Base-by-base conservation (phyloP, 805 yeast genomes). In the Sugiyamaella smithiae region DNA sequence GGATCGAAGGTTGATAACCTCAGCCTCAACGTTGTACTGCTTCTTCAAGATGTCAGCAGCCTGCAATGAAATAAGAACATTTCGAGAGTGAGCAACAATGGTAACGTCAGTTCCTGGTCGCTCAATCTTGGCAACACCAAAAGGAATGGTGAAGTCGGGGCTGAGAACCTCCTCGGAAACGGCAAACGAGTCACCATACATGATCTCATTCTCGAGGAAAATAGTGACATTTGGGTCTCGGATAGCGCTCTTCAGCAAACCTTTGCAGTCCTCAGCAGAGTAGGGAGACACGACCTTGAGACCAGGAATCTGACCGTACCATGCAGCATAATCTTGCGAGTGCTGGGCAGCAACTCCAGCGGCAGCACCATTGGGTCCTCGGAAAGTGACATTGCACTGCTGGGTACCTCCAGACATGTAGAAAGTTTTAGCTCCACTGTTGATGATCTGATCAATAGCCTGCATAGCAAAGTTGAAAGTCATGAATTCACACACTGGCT, bases 311-410 rank as follows among this genome's bases (percentile, higher is more conserved):
- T 95, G 76, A 58, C 97, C 98, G 74, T 93, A 93, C 99, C 99
- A 93, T 47, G 97, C 89, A 49, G 96, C 78, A 71, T 82, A 93
- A 74, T 89, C 95, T 75, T 93, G 99, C 23, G 99, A 93, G 75
- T 93, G 99, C 75, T 93, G 99, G 51, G 99, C 99, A 62, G 81
- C 99, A 61, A 93, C 99, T 81, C 98, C 98, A 43, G 97, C 97
- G 60, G 99, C 97, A 43, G 99, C 97, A 73, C 99, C 99, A 72
- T 93, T 93, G 54, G 99, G 98, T 65, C 99, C 99, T 75, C 99
- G 85, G 79, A 93, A 93, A 48, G 96, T 90, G 66, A 91, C 88
- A 73, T 88, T 90, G 78, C 97, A 90, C 55, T 91, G 91, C 73
- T 90, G 97, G 56, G 83, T 86, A 77, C 99, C 99, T 70, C 99